These are phyloP conservation scores for Starmerella khaoyaiensis DNA, from an alignment of 805 yeast genomes.

Conservation along the genomic window DNA sequence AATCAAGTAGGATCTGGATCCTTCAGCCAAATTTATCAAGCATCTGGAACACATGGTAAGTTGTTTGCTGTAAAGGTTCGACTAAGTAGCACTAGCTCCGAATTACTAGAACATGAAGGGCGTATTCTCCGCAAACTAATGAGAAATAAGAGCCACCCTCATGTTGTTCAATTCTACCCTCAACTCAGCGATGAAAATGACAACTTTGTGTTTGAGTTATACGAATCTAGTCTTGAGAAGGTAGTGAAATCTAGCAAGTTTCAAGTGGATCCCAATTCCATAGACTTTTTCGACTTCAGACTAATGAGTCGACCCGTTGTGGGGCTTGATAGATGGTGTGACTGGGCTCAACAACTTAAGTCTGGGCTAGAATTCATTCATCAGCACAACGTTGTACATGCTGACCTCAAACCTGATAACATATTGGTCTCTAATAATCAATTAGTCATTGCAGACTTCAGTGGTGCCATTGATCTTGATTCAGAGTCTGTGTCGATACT, in stretches of 20 bases:
- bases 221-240: slow-evolving; percentile 12
- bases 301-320: slow-evolving; percentile 17
- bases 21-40: slow-evolving; percentile 74
- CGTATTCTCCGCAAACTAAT: slow-evolving; percentile 10
- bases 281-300: slow-evolving; percentile 16
- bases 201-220: slow-evolving; percentile 15
- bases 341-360: slow-evolving; percentile 23
- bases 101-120: slow-evolving; percentile 13
- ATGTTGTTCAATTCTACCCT: slow-evolving; percentile 14
- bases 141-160: neutral
- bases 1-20: slow-evolving; percentile 54
- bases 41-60: slow-evolving; percentile 31
- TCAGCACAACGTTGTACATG: slow-evolving; percentile 30
- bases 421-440: slow-evolving; percentile 26
- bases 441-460: slow-evolving; percentile 38
- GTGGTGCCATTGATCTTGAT: slow-evolving; percentile 22
- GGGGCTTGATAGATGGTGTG: slow-evolving; percentile 20
- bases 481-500: slow-evolving; percentile 15
- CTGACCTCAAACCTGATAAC: slow-evolving; percentile 39
- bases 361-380: slow-evolving; percentile 21
- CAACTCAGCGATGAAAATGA: slow-evolving; percentile 14
- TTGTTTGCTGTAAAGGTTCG: slow-evolving; percentile 53
- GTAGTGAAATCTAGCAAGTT: slow-evolving; percentile 9
- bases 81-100: slow-evolving; percentile 12
- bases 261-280: slow-evolving; percentile 1